phyloP scores from a whole-genome alignment of 305 asterid genomes.

The Solanum hybrid region DNA sequence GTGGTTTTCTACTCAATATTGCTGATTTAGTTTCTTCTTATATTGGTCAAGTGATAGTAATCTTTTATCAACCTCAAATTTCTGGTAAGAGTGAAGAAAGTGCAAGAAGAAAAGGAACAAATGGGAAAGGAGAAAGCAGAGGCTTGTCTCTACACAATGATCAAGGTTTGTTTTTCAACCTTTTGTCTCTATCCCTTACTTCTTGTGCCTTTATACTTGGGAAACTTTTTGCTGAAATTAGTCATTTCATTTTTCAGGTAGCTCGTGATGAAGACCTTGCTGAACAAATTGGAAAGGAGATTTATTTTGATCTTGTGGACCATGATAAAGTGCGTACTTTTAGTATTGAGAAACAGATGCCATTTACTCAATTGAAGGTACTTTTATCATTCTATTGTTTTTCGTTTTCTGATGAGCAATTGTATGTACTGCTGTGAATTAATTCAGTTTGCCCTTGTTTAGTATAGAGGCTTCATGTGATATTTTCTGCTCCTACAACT shows the following conservation, averaged over 20 bases:
- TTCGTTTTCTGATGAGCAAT: neutral
- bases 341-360: neutral
- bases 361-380: conserved; percentile 13
- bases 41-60: neutral
- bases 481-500: neutral
- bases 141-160: conserved; percentile 12
- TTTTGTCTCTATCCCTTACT: neutral
- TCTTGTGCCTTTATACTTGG: neutral
- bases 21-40: neutral
- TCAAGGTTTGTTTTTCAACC: conserved; percentile 9
- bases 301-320: conserved; percentile 15
- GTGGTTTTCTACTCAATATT: conserved; percentile 13
- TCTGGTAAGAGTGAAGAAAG: conserved; percentile 4
- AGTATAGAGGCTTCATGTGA: conserved; percentile 14
- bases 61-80: neutral
- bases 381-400: neutral
- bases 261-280: conserved; percentile 11
- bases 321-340: conserved; percentile 1
- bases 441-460: neutral
- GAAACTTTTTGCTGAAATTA: neutral
- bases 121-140: conserved; percentile 10
- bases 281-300: conserved; percentile 12
- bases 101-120: neutral
- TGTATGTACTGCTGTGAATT: neutral
- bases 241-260: conserved; percentile 4